Evolutionary conservation across 2,329 filamentous ascomycete species (phyloP), one percentile per base, ranked within the genome.

Genomic region (Botrytis tulipae): DNA sequence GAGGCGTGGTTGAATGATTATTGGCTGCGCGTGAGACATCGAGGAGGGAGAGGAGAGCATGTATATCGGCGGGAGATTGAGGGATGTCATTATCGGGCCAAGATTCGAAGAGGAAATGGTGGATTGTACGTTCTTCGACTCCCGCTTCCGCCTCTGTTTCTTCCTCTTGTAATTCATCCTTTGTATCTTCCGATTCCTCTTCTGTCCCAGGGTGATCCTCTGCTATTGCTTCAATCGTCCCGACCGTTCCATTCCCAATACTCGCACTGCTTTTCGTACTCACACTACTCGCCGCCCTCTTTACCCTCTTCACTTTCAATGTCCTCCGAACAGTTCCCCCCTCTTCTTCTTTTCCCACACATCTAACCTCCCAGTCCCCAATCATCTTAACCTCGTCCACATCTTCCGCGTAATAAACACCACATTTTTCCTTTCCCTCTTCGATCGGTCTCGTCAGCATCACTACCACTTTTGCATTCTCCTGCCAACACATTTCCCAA

Each of bases 71-170:
- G 8, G 65, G n/a, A 2, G 74, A 73, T 40, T 73, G 60, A 18
- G 75, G 75, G n/a, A 76, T 70, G 10, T 76, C 73, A 32, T 75
- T 68, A 63, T 76, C 76, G 1, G 76, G 76, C 75, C 76, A 76
- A 32, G 63, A 69, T 25, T 61, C 61, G 67, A 76, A 76, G 16
- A 76, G 73, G 29, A 75, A 76, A 73, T 76, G 76, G 18, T 73
- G 73, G 25, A 77, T 62, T 9, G 42, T 73, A 40, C 73, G 74
- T 54, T 63, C 62, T 54, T 74, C 70, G n/a, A 42, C 51, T 44
- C 73, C 73, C 14, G 29, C 59, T 42, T 42, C 42, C 14, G 42
- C 16, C 29, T 51, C 20, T 8, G 40, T 57, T 63, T 65, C 70
- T 57, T 65, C 72, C 1, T 44, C 65, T n/a, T 42, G 35, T 44